These are phyloP conservation scores for Leccinum subrobustum DNA, from an alignment of 1,284 basidiomycete species.

Conservation along the genomic window DNA sequence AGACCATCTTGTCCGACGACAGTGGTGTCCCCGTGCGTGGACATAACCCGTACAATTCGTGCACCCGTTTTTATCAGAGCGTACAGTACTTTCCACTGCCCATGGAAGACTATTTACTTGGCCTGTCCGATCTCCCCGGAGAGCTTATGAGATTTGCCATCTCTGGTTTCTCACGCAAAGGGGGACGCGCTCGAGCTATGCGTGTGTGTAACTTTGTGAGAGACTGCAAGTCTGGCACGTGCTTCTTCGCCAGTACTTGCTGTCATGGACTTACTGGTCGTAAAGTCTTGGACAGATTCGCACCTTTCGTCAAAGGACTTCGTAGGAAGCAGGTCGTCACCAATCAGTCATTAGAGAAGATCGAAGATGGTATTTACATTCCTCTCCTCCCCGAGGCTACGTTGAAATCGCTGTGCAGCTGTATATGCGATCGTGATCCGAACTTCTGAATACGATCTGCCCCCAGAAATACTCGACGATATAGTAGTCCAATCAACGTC, in stretches of 20 bases:
- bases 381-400: background rate
- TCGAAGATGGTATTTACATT: conserved; percentile 75
- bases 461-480: conserved; percentile 64
- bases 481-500: conserved; percentile 54
- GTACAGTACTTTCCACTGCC: conserved; percentile 67
- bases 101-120: conserved; percentile 85
- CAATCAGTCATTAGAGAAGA: conserved; percentile 84
- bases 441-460: conserved; percentile 67
- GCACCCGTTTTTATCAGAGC: conserved; percentile 4
- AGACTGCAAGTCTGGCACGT: conserved; percentile 73
- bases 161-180: conserved; percentile 66
- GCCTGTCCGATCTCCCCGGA: conserved; percentile 91
- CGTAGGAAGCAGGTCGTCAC: conserved; percentile 90
- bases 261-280: background rate
- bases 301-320: conserved; percentile 69
- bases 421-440: conserved; percentile 70
- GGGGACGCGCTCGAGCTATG: conserved; percentile 67
- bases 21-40: conserved; percentile 58
- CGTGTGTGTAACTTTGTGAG: conserved; percentile 79
- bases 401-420: conserved; percentile 40
- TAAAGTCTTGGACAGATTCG: conserved; percentile 74
- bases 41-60: background rate
- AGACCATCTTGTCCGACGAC: conserved; percentile 58
- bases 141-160: conserved; percentile 98
- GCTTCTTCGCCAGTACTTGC: background rate